Conservation (phyloP, 2,329 filamentous ascomycete genomes). For the Xylaria polymorpha region DNA sequence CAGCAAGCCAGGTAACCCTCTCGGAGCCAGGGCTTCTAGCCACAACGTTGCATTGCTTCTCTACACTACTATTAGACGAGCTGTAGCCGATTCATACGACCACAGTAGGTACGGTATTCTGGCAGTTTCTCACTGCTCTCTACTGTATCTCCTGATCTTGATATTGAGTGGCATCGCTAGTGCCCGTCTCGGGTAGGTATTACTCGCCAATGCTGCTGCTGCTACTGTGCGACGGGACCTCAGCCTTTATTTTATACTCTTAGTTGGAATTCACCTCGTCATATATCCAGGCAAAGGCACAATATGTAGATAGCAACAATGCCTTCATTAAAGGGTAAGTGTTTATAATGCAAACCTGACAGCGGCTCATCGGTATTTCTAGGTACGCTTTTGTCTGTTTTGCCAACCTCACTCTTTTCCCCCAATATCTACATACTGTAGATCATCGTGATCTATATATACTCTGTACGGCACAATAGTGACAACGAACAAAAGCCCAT, state of each 20-base stretch:
- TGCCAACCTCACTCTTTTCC: not conserved
- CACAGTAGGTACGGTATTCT: slow-evolving; percentile 1
- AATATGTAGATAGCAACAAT: not conserved
- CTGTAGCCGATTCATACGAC: slow-evolving; percentile 16
- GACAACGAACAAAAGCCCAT: not conserved
- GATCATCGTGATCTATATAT: not conserved
- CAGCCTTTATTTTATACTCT: not conserved
- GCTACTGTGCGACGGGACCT: not conserved
- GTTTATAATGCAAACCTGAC: not conserved
- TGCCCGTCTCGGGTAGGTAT: slow-evolving; percentile 10
- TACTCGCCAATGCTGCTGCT: slow-evolving; percentile 2
- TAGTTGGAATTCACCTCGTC: not conserved
- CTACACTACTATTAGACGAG: not conserved
- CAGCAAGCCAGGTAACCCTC: slow-evolving; percentile 19
- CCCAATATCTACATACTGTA: not conserved
- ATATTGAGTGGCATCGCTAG: slow-evolving; percentile 25
- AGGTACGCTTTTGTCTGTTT: not conserved
- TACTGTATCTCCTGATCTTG: slow-evolving; percentile 21
- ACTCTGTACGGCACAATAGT: not conserved
- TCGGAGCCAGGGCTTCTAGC: slow-evolving; percentile 20
- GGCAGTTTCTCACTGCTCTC: slow-evolving; percentile 6
- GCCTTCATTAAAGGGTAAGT: not conserved
- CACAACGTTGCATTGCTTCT: slow-evolving; percentile 30
- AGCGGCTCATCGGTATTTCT: not conserved
- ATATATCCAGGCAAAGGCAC: not conserved